phyloP scores from a whole-genome alignment of 441 rosid species.

The Gossypium davidsonii region DNA sequence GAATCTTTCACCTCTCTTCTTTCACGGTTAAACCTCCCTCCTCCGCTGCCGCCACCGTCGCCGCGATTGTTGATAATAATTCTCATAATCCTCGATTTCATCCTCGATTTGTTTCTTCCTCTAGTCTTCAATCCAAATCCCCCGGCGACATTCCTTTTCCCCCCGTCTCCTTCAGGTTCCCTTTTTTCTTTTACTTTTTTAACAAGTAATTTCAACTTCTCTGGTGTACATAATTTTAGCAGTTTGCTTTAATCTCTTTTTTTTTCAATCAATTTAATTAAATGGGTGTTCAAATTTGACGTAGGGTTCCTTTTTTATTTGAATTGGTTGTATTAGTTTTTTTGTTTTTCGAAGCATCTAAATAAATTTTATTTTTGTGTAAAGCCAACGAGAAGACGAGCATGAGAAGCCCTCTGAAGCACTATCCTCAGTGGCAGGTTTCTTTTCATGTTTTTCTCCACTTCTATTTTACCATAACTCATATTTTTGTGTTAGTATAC shows the following conservation, averaged over 20 bases:
- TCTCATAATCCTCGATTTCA: conserved; percentile 14
- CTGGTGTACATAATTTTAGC: neutral
- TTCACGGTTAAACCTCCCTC: conserved; percentile 29
- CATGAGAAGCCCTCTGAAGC: conserved; percentile 40
- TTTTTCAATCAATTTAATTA: neutral
- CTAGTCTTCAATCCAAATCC: conserved; percentile 31
- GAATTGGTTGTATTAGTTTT: neutral
- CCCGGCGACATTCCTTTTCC: conserved; percentile 35
- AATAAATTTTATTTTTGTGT: conserved; percentile 27
- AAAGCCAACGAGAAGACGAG: conserved; percentile 58
- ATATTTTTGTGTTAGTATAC: neutral
- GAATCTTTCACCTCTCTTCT: conserved; percentile 32
- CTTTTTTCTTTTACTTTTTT: neutral
- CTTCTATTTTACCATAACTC: neutral
- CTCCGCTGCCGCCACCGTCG: neutral
- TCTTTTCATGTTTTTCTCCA: neutral
- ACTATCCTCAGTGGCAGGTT: conserved; percentile 61
- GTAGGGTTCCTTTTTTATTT: neutral
- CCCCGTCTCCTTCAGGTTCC: conserved; percentile 49
- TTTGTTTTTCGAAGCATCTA: conserved; percentile 14
- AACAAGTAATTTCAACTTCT: neutral
- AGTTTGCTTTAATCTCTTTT: neutral
- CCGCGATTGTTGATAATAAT: conserved; percentile 18
- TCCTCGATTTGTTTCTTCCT: conserved; percentile 30
- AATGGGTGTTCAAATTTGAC: neutral